These are phyloP conservation scores for Beauveria scarabaeidicola DNA, from an alignment of 2,329 filamentous ascomycete species.

Conservation along the genomic window DNA sequence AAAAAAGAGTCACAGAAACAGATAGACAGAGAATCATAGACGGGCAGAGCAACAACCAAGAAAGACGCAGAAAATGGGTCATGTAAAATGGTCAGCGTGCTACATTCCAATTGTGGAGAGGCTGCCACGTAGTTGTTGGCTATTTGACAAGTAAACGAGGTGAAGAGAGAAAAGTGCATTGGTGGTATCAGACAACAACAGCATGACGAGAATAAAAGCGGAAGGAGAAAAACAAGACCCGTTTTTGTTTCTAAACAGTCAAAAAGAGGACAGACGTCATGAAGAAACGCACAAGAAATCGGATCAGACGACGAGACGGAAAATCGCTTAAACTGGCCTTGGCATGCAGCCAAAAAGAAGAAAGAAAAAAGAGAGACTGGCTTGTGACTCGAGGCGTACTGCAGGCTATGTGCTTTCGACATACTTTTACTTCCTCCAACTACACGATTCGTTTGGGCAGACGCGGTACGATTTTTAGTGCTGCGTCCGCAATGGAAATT, in stretches of 20 bases:
- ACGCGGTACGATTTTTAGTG: neutral
- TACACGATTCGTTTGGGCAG: neutral
- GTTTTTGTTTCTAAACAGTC: neutral
- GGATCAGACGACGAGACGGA: neutral
- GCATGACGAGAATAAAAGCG: neutral
- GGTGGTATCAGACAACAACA: neutral
- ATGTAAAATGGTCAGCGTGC: neutral
- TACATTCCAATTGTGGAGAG: neutral
- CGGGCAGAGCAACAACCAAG: neutral
- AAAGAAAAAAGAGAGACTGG: neutral
- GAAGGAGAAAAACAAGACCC: neutral
- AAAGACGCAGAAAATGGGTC: neutral
- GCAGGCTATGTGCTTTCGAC: neutral
- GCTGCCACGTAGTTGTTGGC: neutral
- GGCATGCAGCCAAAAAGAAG: too few species aligned
- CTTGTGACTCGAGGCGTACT: neutral
- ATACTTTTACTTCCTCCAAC: neutral
- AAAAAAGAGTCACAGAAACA: neutral
- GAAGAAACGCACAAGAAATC: neutral
- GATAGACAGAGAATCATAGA: too few species aligned
- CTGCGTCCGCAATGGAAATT: neutral
- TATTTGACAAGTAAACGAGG: neutral
- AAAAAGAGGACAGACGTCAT: neutral
- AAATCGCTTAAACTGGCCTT: neutral
- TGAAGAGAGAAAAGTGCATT: neutral